Conservation (phyloP, 495 filamentous ascomycete genomes). For the Neurospora sp. region DNA sequence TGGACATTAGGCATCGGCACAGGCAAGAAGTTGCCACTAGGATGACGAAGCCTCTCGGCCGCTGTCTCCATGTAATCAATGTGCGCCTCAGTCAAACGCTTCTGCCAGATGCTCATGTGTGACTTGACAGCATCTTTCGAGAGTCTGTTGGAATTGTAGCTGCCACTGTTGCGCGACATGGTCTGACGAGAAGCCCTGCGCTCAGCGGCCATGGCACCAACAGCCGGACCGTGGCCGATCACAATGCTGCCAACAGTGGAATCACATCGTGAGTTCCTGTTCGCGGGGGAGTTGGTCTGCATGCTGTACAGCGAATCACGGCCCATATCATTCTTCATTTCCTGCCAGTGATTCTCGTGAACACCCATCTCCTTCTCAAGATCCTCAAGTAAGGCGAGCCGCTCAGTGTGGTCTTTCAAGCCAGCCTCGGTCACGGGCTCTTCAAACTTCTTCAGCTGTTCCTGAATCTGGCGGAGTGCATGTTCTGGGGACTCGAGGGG, state of each 20-base stretch:
- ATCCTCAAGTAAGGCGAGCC: constrained; percentile 37
- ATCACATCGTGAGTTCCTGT: constrained; percentile 16
- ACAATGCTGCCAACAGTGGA: constrained; percentile 10
- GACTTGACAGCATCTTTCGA: constrained; percentile 3
- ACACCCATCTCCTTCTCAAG: constrained; percentile 44
- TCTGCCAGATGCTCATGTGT: constrained; percentile 21
- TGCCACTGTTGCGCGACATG: constrained; percentile 18
- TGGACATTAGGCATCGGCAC: constrained; percentile 25
- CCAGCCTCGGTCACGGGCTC: constrained; percentile 16
- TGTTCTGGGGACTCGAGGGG: constrained; percentile 39
- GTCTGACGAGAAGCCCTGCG: constrained; percentile 26
- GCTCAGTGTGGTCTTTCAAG: constrained; percentile 22
- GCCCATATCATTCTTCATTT: constrained; percentile 34
- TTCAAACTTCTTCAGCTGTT: constrained; percentile 37
- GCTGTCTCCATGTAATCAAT: constrained; percentile 34
- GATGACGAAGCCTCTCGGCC: constrained; percentile 24
- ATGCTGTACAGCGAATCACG: constrained; percentile 40
- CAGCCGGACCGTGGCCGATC: constrained; percentile 10
- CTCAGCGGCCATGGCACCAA: constrained; percentile 19
- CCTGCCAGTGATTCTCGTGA: constrained; percentile 41
- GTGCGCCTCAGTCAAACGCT: constrained; percentile 30
- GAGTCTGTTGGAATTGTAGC: constrained; percentile 12
- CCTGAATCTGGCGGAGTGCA: constrained; percentile 40
- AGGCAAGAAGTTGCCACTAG: constrained; percentile 30
- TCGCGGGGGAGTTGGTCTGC: constrained; percentile 19